Base-by-base conservation (phyloP, 495 filamentous ascomycete genomes). In the Daldinia decipiens region DNA sequence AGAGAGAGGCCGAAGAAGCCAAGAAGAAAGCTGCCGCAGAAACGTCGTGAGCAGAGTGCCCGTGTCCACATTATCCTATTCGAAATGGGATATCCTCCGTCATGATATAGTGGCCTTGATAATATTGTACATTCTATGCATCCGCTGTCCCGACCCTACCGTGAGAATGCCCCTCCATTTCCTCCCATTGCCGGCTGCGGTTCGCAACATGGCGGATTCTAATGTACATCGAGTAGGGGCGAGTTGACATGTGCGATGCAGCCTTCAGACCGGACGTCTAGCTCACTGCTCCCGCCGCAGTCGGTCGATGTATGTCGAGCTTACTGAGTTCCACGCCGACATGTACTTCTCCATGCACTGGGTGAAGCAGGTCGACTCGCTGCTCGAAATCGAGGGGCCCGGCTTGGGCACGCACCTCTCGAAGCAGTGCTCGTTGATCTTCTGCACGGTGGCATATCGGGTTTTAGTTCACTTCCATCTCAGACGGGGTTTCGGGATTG, bases 331-430 rank as follows among this genome's bases (percentile, higher is more conserved):
- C 96, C 96, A 99, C 34, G 92, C 87, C 26, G 84, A 81, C 86
- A 98, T 97, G 84, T 99, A 99, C 83, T 99, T 99, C 78, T 98
- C 93, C 91, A 97, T 95, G 84, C 95, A 99, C 67, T 85, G 81
- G 6, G 90, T 91, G 65, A 95, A 86, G 86, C 95, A 99, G 50
- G 86, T 83, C 79, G 85, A 78, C 70, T 90, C 87, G 81, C 94
- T 88, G 74, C 83, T 85, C 38, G 92, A 93, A 53, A 98, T 81
- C 43, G 90, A 91, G 56, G 85, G 80, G 60, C 93, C 91, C 59
- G 95, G 95, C 73, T 93, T 89, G 29, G 94, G 90, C 43, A 99
- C 84, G 82, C 95, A 99, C 77, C 90, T 90, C 38, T 95, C 88
- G 87, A 97, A 98, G 87, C 95, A 99, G 85, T 96, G 90, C 78